A percentile compares a stretch with the other conserved stretches of the same genome.
These are phyloP conservation scores for Sclerotinia nivalis DNA, from an alignment of 2,329 filamentous ascomycete genomes.

Conservation along the genomic window DNA sequence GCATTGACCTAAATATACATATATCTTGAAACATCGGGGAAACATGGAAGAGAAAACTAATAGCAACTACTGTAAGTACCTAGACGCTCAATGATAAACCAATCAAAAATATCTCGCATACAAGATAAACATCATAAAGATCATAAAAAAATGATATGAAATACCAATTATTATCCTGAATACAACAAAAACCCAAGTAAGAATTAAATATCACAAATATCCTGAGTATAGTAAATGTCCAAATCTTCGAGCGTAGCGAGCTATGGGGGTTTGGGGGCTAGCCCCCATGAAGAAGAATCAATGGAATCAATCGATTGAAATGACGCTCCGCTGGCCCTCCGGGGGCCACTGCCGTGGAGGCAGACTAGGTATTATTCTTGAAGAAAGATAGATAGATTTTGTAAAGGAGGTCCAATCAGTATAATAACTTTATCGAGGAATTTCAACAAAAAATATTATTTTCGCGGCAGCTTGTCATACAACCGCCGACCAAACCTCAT, in stretches of 20 bases:
- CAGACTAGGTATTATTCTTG: neutral
- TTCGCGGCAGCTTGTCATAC: too few species aligned
- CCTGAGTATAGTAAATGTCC: neutral
- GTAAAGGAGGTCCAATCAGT: neutral
- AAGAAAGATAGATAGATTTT: too few species aligned
- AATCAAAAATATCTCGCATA: neutral
- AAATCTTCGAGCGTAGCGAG: neutral
- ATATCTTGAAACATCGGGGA: neutral
- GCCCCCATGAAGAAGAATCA: neutral
- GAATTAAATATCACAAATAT: too few species aligned
- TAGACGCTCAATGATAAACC: neutral
- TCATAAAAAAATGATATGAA: too few species aligned
- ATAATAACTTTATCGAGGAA: too few species aligned
- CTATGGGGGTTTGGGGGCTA: neutral
- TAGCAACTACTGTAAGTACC: neutral
- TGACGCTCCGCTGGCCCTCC: neutral
- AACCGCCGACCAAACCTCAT: neutral
- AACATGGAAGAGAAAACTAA: too few species aligned
- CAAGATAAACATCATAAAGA: neutral
- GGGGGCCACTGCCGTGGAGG: constrained; percentile 6
- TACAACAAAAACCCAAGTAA: too few species aligned
- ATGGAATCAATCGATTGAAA: neutral
- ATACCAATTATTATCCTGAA: too few species aligned
- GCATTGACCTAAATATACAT: neutral
- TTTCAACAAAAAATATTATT: too few species aligned